These are phyloP conservation scores for Citrus reticulata DNA, from an alignment of 345 rosid genomes.

Conservation along the genomic window DNA sequence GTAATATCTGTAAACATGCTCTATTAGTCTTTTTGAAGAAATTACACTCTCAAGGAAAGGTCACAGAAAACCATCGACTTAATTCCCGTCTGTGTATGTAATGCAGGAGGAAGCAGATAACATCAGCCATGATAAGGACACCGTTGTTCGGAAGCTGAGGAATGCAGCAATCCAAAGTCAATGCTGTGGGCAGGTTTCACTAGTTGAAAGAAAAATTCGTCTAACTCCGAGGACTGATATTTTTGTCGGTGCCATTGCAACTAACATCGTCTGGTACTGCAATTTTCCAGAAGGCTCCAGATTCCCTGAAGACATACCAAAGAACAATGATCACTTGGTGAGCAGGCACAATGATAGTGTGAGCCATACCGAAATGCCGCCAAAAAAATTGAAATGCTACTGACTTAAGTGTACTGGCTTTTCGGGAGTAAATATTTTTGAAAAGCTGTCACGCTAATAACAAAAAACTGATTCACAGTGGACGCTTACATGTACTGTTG, in stretches of 20 bases:
- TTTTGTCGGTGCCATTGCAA: conserved; percentile 22
- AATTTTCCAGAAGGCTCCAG: background rate
- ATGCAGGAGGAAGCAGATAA: conserved; percentile 21
- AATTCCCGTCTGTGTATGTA: background rate
- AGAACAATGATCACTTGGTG: background rate
- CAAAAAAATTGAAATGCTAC: background rate
- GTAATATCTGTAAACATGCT: no score
- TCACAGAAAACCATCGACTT: background rate
- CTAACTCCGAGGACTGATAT: conserved; percentile 14
- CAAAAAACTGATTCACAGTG: background rate
- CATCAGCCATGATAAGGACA: conserved; percentile 19
- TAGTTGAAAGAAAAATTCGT: background rate
- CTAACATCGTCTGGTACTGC: conserved; percentile 16
- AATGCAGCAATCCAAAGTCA: conserved; percentile 20
- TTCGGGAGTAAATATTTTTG: background rate
- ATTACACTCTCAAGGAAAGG: no score
- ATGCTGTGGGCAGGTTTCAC: conserved; percentile 24
- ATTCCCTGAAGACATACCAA: background rate
- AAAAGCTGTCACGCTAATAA: background rate
- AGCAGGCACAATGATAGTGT: background rate
- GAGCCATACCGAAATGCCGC: background rate
- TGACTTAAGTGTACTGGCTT: background rate
- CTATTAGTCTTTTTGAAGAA: no score
- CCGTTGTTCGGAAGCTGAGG: conserved; percentile 15
- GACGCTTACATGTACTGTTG: background rate